Evolutionary conservation across 2,329 filamentous ascomycete species (phyloP).

Genomic region (Paecilomyces sp.): DNA sequence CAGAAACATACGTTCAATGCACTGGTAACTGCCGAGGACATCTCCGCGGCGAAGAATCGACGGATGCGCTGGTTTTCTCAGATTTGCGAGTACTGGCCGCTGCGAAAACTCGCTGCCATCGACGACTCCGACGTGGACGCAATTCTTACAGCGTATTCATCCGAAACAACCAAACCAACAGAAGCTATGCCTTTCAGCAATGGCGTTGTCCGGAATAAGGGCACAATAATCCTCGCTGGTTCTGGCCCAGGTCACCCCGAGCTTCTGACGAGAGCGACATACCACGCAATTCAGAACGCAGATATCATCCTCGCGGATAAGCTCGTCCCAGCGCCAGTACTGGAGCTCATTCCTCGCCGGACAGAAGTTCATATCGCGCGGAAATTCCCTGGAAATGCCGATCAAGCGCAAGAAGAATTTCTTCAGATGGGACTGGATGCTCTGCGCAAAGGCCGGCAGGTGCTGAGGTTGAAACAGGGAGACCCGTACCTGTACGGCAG

Average conservation of each 20-base stretch:
- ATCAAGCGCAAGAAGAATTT: conserved; percentile 85
- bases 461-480: conserved; percentile 88
- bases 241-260: conserved; percentile 90
- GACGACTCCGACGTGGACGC: conserved; percentile 70
- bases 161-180: conserved; percentile 17
- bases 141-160: conserved; percentile 65
- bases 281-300: conserved; percentile 40
- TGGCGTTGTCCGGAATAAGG: conserved; percentile 32
- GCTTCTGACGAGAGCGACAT: conserved; percentile 64
- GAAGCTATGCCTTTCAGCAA: conserved; percentile 6
- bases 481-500: conserved; percentile 95
- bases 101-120: conserved; percentile 71
- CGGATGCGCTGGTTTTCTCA: conserved; percentile 90
- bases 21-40: conserved; percentile 65
- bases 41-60: conserved; percentile 66
- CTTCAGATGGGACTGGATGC: conserved; percentile 69
- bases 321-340: conserved; percentile 64
- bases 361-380: conserved; percentile 86
- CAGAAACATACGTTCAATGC: conserved; percentile 81
- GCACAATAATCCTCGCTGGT: conserved; percentile 79
- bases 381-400: conserved; percentile 96
- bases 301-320: conserved; percentile 48
- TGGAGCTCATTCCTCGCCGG: conserved; percentile 83
- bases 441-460: conserved; percentile 62
- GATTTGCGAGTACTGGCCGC: conserved; percentile 97